Percentiles rank a stretch among this genome's conserved stretches.
These are phyloP conservation scores for Pythium periplocum DNA, from an alignment of 352 stramenopile species.

Conservation along the genomic window DNA sequence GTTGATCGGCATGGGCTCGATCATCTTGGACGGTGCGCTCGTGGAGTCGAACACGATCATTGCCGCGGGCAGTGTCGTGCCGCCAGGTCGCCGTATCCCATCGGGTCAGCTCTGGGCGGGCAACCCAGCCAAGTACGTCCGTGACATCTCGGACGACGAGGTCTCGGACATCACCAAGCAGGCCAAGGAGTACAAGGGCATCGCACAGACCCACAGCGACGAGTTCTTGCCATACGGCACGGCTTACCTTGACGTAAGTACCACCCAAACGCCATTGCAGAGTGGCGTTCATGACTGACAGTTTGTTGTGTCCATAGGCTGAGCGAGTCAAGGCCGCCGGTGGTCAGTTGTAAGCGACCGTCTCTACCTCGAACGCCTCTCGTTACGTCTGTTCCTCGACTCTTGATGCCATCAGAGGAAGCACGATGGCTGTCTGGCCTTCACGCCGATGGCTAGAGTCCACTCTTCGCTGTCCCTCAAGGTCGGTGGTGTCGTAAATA, in stretches of 20 bases:
- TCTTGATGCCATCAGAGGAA: too few species aligned
- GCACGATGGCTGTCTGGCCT: too few species aligned
- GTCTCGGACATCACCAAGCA: constrained; percentile 86
- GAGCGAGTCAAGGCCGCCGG: constrained; percentile 83
- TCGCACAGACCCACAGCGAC: constrained; percentile 83
- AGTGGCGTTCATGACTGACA: neutral
- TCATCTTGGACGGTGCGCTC: constrained; percentile 90
- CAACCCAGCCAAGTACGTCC: constrained; percentile 94
- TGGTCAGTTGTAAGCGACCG: constrained; percentile 57
- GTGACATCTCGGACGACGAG: constrained; percentile 91
- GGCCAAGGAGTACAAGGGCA: constrained; percentile 77
- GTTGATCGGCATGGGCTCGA: constrained; percentile 95
- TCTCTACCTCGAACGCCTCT: too few species aligned
- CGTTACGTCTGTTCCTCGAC: too few species aligned
- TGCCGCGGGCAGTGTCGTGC: constrained; percentile 92
- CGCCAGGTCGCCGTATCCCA: constrained; percentile 83
- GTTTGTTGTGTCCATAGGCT: constrained; percentile 17
- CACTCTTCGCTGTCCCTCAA: neutral
- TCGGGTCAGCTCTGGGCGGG: constrained; percentile 94
- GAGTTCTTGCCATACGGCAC: constrained; percentile 89
- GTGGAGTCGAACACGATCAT: constrained; percentile 94
- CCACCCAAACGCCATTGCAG: neutral
- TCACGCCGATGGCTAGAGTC: too few species aligned
- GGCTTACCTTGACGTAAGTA: constrained; percentile 73
- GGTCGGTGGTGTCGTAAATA: constrained; percentile 3